Conservation (phyloP, 768 basidiomycete species). For the Kwoniella europaea region DNA sequence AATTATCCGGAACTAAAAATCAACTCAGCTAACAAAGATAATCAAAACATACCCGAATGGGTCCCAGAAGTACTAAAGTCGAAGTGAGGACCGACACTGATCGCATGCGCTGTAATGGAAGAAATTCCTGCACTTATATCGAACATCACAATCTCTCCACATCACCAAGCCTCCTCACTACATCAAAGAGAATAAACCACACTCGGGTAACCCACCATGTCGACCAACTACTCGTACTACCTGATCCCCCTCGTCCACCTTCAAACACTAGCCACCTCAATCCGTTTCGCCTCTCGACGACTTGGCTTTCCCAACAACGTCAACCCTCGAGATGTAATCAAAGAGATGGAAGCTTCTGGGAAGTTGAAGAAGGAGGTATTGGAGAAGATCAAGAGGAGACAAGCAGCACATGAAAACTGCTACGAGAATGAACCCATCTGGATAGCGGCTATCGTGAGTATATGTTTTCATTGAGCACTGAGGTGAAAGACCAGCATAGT, state of each 20-base stretch:
- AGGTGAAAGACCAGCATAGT: too few relatives aligned
- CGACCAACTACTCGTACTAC: conserved; percentile 45
- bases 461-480: background rate
- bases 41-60: background rate
- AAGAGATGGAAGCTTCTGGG: conserved; percentile 37
- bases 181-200: background rate
- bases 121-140: background rate
- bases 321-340: conserved; percentile 33
- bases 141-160: background rate
- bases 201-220: conserved; percentile 5
- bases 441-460: conserved; percentile 39
- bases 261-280: conserved; percentile 36
- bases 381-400: conserved; percentile 42
- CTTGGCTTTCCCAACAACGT: conserved; percentile 41
- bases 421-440: conserved; percentile 41
- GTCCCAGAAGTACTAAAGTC: background rate
- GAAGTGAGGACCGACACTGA: too few relatives aligned
- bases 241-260: conserved; percentile 37
- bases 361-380: conserved; percentile 34
- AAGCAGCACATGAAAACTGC: conserved; percentile 48
- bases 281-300: conserved; percentile 32
- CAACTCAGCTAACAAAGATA: too few relatives aligned
- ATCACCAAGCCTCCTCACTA: background rate
- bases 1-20: conserved; percentile 7
- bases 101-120: too few relatives aligned